Base-by-base conservation (phyloP, 2,329 filamentous ascomycete genomes). In the Cercospora janseana region DNA sequence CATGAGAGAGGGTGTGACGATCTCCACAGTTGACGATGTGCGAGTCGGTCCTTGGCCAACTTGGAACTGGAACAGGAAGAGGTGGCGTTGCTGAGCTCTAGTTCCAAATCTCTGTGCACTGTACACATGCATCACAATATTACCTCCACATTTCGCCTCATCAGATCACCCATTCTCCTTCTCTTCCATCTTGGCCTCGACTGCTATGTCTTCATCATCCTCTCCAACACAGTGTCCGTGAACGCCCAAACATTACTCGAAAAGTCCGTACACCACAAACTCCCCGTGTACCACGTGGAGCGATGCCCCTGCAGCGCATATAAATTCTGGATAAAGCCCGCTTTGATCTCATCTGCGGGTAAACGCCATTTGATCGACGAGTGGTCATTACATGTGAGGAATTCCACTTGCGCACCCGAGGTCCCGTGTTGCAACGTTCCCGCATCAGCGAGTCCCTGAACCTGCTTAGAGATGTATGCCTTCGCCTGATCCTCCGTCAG, bases 261-360 rank as follows among this genome's bases (percentile, higher is more conserved):
- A 26, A 47, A 51, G 35, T 51, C 49, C 7, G 43, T 45, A 10
- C 26, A 32, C 49, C 49, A 51, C n/a, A 51, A 18, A 23, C 42
- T 41, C 2, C 49, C 49, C 9, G 49, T 47, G 18, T 47, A 51
- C 49, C 49, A 51, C 6, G 43, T 51, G 9, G 49, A 47, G 15
- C 49, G 49, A 42, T 47, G 28, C n/a, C 49, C 49, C 28, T 51
- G 49, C 29, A 51, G 23, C 1, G 42, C 43, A n/a, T 51, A 51
- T 5, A 51, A 29, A 12, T 35, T 31, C 18, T 51, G 43, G 7
- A 51, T 51, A 13, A 41, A 47, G 26, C 49, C 49, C 6, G 35
- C 41, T 15, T 37, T 47, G 8, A 46, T 40, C 15, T 26, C 27
- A 12, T 51, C 49, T 21, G 34, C 43, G 7, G 49, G 26, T 4